phyloP scores from a whole-genome alignment of 2,329 filamentous ascomycete species.

The Tolypocladium ophioglossoides region DNA sequence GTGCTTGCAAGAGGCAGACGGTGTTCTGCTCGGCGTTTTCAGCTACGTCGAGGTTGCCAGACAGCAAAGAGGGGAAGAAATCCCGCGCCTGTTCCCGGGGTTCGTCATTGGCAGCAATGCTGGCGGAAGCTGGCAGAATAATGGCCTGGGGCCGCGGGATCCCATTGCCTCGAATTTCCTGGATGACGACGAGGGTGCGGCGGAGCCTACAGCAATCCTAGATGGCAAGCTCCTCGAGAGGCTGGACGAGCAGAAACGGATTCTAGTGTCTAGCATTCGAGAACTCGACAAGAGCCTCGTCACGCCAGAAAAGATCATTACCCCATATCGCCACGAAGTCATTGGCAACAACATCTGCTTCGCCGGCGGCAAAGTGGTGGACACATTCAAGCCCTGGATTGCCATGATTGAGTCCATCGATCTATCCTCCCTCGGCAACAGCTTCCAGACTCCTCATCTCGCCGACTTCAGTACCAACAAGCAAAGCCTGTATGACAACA shows the following conservation, averaged over 20 bases:
- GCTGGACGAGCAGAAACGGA: constrained; percentile 75
- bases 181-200: constrained; percentile 65
- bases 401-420: constrained; percentile 87
- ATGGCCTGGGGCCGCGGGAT: constrained; percentile 54
- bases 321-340: constrained; percentile 63
- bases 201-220: constrained; percentile 63
- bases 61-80: constrained; percentile 86
- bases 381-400: constrained; percentile 84
- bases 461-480: constrained; percentile 84
- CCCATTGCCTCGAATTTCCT: constrained; percentile 73
- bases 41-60: constrained; percentile 93
- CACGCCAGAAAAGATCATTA: constrained; percentile 71
- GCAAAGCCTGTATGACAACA: constrained; percentile 85
- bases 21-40: constrained; percentile 85
- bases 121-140: constrained; percentile 82
- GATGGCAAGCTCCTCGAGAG: constrained; percentile 71
- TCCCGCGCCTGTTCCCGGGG: constrained; percentile 84
- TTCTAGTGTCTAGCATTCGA: constrained; percentile 76
- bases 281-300: constrained; percentile 77
- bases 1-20: constrained; percentile 94
- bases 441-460: constrained; percentile 74
- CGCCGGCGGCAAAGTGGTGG: constrained; percentile 69
- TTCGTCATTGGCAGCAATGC: constrained; percentile 79
- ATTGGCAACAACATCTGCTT: constrained; percentile 76
- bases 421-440: constrained; percentile 65